Evolutionary conservation across 805 yeast species (phyloP).

Genomic region (Brettanomyces sp.): DNA sequence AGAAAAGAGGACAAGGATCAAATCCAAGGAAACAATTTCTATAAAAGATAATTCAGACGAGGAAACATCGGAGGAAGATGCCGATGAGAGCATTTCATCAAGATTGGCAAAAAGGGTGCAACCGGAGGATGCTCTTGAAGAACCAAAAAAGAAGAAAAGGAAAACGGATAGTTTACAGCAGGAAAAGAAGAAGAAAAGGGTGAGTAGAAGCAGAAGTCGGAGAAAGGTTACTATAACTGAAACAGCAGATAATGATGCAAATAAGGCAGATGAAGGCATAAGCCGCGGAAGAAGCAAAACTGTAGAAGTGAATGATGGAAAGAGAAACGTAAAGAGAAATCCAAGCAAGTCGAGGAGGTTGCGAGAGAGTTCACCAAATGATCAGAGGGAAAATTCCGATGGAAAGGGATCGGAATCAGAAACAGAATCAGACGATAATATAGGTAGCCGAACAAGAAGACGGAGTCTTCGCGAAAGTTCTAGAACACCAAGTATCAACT

Average conservation of each 20-base stretch:
- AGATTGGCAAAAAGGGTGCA: conserved; percentile 2
- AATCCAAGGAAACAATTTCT: neutral
- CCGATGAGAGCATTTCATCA: conserved; percentile 2
- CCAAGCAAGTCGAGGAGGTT: neutral
- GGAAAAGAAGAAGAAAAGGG: neutral
- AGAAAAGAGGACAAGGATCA: neutral
- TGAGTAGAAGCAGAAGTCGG: neutral
- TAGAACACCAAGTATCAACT: neutral
- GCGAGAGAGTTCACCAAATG: neutral
- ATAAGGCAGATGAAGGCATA: no score
- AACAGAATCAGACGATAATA: neutral
- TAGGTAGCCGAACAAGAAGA: neutral
- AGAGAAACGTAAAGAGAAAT: neutral
- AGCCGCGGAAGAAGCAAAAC: neutral
- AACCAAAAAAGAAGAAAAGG: neutral
- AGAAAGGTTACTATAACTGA: neutral
- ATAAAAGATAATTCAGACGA: neutral
- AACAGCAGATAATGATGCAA: neutral
- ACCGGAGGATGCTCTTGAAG: neutral
- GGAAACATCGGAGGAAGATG: neutral
- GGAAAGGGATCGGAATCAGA: neutral
- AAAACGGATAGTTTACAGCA: neutral
- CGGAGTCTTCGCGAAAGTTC: neutral
- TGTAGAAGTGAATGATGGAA: neutral
- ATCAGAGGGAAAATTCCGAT: neutral